phyloP scores from a whole-genome alignment of 495 filamentous ascomycete genomes.

The Penicillium canescens region DNA sequence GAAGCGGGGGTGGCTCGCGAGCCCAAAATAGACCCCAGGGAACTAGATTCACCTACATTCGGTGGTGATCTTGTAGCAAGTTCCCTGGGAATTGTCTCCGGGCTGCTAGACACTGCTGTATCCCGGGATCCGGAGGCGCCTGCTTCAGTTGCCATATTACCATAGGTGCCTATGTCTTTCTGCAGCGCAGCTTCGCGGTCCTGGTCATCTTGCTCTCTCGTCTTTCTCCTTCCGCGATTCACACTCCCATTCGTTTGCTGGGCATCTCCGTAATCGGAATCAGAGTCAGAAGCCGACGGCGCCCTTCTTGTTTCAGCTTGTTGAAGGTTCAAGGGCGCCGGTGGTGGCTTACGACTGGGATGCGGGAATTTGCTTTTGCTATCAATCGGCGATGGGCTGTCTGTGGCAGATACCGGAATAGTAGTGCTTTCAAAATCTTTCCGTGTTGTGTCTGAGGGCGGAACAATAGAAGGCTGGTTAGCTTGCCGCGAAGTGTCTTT shows the following conservation, averaged over 20 bases:
- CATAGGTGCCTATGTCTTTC: conserved; percentile 66
- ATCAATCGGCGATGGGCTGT: conserved; percentile 14
- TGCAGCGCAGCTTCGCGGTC: conserved; percentile 67
- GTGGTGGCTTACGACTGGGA: conserved; percentile 75
- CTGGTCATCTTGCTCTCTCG: conserved; percentile 83
- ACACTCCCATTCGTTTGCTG: conserved; percentile 63
- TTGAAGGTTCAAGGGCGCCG: conserved; percentile 77
- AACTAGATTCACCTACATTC: conserved; percentile 26
- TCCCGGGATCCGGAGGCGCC: conserved; percentile 7
- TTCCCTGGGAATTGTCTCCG: conserved; percentile 24
- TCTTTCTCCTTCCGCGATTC: conserved; percentile 79
- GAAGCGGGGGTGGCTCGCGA: conserved; percentile 24
- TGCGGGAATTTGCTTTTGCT: conserved; percentile 41
- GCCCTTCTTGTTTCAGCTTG: conserved; percentile 35
- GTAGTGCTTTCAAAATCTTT: conserved; percentile 4
- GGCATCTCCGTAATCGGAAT: conserved; percentile 83
- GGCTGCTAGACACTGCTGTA: conserved; percentile 15
- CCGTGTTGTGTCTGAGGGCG: conserved; percentile 4
- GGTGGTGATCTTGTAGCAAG: conserved; percentile 28
- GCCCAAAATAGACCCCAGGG: conserved; percentile 38
- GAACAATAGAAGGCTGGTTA: conserved; percentile 8
- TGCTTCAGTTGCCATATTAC: conserved; percentile 53
- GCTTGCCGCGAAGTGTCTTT: neutral
- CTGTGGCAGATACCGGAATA: conserved; percentile 19
- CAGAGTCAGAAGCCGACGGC: conserved; percentile 58